These are phyloP conservation scores for Lyophyllum shimeji DNA, from an alignment of 768 basidiomycete species.

Conservation along the genomic window DNA sequence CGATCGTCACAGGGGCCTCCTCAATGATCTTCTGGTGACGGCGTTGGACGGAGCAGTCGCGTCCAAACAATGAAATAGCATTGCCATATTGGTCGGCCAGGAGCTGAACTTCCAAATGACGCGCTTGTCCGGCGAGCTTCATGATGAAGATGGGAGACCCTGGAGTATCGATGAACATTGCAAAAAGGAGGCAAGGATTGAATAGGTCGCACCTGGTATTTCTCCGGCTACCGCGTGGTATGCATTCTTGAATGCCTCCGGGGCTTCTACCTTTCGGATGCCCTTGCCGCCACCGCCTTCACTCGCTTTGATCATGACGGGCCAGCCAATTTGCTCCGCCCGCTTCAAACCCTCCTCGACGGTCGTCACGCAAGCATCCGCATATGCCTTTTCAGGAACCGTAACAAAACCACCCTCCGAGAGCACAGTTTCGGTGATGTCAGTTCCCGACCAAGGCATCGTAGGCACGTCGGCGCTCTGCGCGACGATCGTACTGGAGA, in stretches of 20 bases:
- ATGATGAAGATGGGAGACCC: constrained; percentile 99
- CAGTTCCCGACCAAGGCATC: constrained; percentile 98
- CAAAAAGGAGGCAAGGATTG: constrained; percentile 6
- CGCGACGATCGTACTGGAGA: constrained; percentile 98
- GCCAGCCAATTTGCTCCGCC: constrained; percentile 91
- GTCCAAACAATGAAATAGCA: constrained; percentile 97
- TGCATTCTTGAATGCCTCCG: constrained; percentile 90
- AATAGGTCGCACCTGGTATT: constrained; percentile 75
- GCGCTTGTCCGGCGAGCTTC: constrained; percentile 97
- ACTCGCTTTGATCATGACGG: constrained; percentile 99
- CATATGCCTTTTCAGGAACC: constrained; percentile 90
- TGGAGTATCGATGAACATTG: constrained; percentile 22
- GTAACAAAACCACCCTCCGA: constrained; percentile 89
- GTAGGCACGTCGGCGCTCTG: constrained; percentile 96
- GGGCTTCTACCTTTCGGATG: constrained; percentile 89
- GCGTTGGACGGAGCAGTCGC: constrained; percentile 98
- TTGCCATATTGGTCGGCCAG: constrained; percentile 99
- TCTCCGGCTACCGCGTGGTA: constrained; percentile 93
- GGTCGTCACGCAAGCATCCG: constrained; percentile 80
- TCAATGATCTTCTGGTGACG: constrained; percentile 99
- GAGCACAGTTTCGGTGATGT: constrained; percentile 83
- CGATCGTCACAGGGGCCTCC: constrained; percentile 98
- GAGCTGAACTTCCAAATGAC: constrained; percentile 97
- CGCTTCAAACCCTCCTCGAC: constrained; percentile 85
- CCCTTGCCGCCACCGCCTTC: constrained; percentile 99